A percentile compares a stretch with the other conserved stretches of the same genome.
Conservation (phyloP, 1,284 basidiomycete species). For the Phlebopus sp. region DNA sequence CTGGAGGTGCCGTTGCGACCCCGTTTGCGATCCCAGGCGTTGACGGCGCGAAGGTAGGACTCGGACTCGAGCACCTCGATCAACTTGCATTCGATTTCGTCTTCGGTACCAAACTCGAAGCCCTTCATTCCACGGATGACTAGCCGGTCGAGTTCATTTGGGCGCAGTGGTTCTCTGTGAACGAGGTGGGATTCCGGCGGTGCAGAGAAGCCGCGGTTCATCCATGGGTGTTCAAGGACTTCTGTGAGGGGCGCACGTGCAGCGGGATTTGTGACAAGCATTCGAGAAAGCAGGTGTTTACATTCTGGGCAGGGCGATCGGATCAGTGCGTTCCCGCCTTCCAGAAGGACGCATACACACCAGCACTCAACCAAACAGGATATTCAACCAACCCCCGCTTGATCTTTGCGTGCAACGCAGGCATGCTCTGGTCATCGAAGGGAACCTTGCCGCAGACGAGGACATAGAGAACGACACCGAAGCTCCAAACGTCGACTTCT, state of each 20-base stretch:
- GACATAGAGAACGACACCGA: constrained; percentile 96
- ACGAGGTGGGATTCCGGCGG: constrained; percentile 85
- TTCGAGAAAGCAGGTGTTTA: constrained; percentile 89
- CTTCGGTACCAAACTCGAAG: constrained; percentile 92
- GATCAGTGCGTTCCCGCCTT: constrained; percentile 12
- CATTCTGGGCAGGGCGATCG: constrained; percentile 61
- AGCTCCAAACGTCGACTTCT: constrained; percentile 99
- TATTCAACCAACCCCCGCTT: constrained; percentile 97
- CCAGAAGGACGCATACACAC: constrained; percentile 41
- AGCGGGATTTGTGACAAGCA: constrained; percentile 94
- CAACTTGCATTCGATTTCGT: constrained; percentile 80
- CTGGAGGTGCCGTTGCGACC: constrained; percentile 46
- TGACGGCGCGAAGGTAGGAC: constrained; percentile 69
- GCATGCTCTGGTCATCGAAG: constrained; percentile 99
- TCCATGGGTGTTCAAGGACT: constrained; percentile 93
- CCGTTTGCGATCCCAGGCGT: constrained; percentile 76
- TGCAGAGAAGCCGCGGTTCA: constrained; percentile 83
- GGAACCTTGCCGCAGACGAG: constrained; percentile 98
- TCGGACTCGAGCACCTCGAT: constrained; percentile 78
- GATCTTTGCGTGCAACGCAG: constrained; percentile 97
- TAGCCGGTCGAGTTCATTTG: constrained; percentile 82
- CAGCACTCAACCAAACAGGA: constrained; percentile 92
- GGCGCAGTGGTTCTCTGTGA: constrained; percentile 82
- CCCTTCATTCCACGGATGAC: constrained; percentile 94
- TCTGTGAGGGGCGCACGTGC: constrained; percentile 83